A percentile compares a stretch with the other conserved stretches of the same genome.
These are phyloP conservation scores for Cladosporium sp. DNA, from an alignment of 2,329 filamentous ascomycete species.

Conservation along the genomic window DNA sequence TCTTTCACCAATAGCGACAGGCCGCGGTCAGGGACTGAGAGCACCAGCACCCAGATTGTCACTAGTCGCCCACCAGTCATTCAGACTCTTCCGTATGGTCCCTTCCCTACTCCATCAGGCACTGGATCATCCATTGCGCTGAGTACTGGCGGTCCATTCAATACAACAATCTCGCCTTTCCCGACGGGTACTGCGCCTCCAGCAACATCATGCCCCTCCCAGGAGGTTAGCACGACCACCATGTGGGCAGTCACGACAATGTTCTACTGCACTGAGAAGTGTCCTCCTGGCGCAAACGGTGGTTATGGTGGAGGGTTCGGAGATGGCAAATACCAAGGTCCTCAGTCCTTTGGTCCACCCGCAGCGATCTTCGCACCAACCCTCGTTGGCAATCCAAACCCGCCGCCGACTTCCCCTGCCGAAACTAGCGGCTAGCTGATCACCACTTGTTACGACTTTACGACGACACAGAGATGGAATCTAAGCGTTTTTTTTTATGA, in stretches of 20 bases:
- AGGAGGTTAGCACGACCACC: constrained; percentile 7
- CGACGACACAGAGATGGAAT: background rate
- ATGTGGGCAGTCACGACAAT: constrained; percentile 19
- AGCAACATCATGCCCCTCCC: constrained; percentile 4
- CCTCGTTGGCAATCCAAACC: background rate
- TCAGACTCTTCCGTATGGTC: background rate
- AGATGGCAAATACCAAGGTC: constrained; percentile 1
- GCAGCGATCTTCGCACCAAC: constrained; percentile 1
- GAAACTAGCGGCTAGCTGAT: background rate
- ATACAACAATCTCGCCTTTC: constrained; percentile 10
- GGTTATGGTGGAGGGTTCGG: constrained; percentile 12
- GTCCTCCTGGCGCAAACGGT: constrained; percentile 12
- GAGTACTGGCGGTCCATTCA: constrained; percentile 7
- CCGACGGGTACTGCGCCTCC: constrained; percentile 11
- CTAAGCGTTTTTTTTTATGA: background rate
- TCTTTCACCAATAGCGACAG: constrained; percentile 6
- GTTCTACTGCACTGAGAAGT: constrained; percentile 24
- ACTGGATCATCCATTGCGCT: background rate
- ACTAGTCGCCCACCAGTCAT: constrained; percentile 1
- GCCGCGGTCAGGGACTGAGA: constrained; percentile 16
- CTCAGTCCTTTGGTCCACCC: constrained; percentile 22
- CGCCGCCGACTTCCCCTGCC: background rate
- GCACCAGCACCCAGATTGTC: background rate
- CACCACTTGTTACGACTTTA: background rate
- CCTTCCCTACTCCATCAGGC: background rate